A percentile compares a stretch with the other conserved stretches of the same genome.
These are phyloP conservation scores for Alternaria sp. DNA, from an alignment of 2,329 filamentous ascomycete species.

Conservation along the genomic window DNA sequence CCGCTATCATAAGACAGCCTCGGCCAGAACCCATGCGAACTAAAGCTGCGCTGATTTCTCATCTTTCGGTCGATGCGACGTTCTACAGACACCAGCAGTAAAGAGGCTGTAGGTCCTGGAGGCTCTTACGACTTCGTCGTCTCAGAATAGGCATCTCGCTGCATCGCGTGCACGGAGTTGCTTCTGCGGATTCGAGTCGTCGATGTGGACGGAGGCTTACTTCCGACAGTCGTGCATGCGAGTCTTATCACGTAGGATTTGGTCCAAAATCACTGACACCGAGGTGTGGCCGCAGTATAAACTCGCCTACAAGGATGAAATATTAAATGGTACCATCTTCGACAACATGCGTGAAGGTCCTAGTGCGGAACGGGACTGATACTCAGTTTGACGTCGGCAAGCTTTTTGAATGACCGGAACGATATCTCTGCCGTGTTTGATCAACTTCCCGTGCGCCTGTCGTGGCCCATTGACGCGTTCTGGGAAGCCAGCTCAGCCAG, in stretches of 20 bases:
- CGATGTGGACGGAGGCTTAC: neutral
- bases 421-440: neutral
- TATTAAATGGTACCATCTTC: neutral
- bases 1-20: neutral
- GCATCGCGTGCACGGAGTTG: neutral
- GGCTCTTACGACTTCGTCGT: too few species aligned
- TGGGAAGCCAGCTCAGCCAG: neutral
- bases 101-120: neutral
- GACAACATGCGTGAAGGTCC: neutral
- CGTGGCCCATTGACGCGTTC: neutral
- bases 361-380: neutral
- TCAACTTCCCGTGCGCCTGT: neutral
- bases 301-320: neutral
- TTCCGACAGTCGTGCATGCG: neutral
- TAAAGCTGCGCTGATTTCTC: neutral
- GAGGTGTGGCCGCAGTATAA: slow-evolving; percentile 1
- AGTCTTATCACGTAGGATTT: neutral
- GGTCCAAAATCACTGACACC: neutral
- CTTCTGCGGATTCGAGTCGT: neutral
- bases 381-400: neutral
- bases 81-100: neutral
- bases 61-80: neutral
- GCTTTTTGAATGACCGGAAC: neutral
- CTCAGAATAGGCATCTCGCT: neutral
- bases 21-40: neutral